Evolutionary conservation across 805 yeast genomes (phyloP).

Genomic region (Metschnikowia drakensbergensis): DNA sequence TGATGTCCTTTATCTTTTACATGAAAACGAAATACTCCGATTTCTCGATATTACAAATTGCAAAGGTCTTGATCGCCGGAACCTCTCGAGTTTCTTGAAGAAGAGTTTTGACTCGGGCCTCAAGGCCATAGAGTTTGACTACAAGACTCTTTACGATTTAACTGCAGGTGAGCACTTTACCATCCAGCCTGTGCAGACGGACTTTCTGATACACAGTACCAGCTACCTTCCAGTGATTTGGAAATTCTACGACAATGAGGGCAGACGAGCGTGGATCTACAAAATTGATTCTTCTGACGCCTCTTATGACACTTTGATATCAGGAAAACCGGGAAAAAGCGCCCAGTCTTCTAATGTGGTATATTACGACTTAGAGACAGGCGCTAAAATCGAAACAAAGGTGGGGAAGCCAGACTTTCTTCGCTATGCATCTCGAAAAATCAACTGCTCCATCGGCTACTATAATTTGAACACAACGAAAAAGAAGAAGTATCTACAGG

Average conservation of each 20-base stretch:
- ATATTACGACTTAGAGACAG: constrained; percentile 60
- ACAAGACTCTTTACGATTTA: constrained; percentile 49
- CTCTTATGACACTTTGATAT: constrained; percentile 26
- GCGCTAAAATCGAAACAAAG: constrained; percentile 51
- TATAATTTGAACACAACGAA: constrained; percentile 36
- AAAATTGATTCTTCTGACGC: constrained; percentile 35
- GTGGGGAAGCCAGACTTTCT: constrained; percentile 46
- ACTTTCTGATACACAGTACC: constrained; percentile 24
- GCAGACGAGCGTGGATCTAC: constrained; percentile 80
- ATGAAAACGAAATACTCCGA: constrained; percentile 35
- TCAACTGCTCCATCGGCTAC: constrained; percentile 53
- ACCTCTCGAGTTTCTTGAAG: constrained; percentile 32
- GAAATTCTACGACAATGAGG: constrained; percentile 57
- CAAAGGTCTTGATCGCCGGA: constrained; percentile 56
- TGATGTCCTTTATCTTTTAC: constrained; percentile 35
- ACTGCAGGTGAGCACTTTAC: constrained; percentile 36
- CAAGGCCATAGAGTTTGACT: constrained; percentile 63
- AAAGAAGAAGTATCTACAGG: constrained; percentile 29
- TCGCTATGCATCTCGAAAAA: constrained; percentile 50
- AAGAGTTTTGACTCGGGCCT: constrained; percentile 31
- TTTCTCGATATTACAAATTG: constrained; percentile 68
- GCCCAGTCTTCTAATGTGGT: constrained; percentile 37
- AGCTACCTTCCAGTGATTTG: constrained; percentile 35
- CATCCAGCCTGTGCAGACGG: constrained; percentile 27
- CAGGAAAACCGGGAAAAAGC: constrained; percentile 11